These are phyloP conservation scores for Cucumis cinereus DNA, from an alignment of 306 rosid species.

Conservation along the genomic window DNA sequence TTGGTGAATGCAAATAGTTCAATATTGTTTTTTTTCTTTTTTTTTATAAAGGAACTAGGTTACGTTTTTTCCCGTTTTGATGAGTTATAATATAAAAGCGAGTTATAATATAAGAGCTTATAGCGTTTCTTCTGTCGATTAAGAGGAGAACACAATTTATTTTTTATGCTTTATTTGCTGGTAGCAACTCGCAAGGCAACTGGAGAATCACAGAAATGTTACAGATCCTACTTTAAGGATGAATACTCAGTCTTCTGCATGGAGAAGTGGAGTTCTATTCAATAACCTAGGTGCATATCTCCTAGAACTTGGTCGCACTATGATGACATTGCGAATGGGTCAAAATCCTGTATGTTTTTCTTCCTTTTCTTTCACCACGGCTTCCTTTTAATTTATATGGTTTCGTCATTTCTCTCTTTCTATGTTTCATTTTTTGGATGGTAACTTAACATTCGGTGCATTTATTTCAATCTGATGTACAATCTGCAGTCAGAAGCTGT, in stretches of 20 bases:
- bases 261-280: constrained; percentile 53
- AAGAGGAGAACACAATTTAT: constrained; percentile 8
- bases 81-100: constrained; percentile 3
- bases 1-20: not conserved
- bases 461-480: constrained; percentile 11
- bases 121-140: constrained; percentile 8
- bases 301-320: constrained; percentile 96
- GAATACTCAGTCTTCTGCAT: constrained; percentile 48
- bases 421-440: not conserved
- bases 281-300: constrained; percentile 84
- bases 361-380: constrained; percentile 13
- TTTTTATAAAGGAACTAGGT: not conserved
- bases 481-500: constrained; percentile 76
- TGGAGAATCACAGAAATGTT: constrained; percentile 71
- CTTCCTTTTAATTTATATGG: constrained; percentile 11
- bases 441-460: not conserved
- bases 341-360: constrained; percentile 54
- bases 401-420: constrained; percentile 5
- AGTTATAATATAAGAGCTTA: not conserved
- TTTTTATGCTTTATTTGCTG: constrained; percentile 17
- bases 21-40: not conserved
- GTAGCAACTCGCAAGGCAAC: constrained; percentile 70
- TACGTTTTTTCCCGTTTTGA: not conserved
- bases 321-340: constrained; percentile 82
- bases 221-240: constrained; percentile 45